These are phyloP conservation scores for Ophiosphaerella herpotricha DNA, from an alignment of 2,329 filamentous ascomycete species.

Conservation along the genomic window DNA sequence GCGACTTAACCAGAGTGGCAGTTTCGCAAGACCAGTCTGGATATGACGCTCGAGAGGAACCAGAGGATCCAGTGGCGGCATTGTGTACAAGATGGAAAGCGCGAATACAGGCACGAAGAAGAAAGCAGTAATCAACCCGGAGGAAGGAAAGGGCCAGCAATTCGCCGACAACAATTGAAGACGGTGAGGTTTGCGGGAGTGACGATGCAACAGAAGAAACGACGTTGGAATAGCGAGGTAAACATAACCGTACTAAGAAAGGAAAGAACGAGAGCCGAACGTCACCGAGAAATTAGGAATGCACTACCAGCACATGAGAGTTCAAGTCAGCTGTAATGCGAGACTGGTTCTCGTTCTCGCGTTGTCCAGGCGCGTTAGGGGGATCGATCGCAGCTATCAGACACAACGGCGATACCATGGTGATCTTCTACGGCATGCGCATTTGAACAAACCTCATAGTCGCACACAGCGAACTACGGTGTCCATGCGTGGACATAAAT, in stretches of 20 bases:
- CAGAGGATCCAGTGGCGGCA: conserved; percentile 30
- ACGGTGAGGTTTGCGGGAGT: not conserved
- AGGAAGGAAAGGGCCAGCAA: not conserved
- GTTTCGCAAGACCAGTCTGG: conserved; percentile 37
- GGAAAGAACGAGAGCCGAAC: conserved; percentile 18
- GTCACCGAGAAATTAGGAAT: conserved; percentile 22
- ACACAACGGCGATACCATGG: too few relatives aligned
- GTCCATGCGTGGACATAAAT: not conserved
- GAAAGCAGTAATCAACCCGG: conserved; percentile 4
- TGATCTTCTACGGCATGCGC: too few relatives aligned
- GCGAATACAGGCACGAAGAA: not conserved
- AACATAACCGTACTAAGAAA: conserved; percentile 14
- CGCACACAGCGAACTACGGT: not conserved
- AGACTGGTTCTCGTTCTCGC: too few relatives aligned
- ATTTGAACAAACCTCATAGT: not conserved
- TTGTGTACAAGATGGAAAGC: conserved; percentile 9
- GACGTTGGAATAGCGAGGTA: conserved; percentile 16
- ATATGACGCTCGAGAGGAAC: conserved; percentile 34
- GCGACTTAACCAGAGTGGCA: conserved; percentile 70
- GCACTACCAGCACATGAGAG: conserved; percentile 17
- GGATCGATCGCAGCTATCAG: too few relatives aligned
- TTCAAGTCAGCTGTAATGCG: not conserved
- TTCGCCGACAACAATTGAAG: too few relatives aligned
- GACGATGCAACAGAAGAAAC: conserved; percentile 2
- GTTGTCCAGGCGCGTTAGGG: too few relatives aligned